These are phyloP conservation scores for Phytophthora ohioensis DNA, from an alignment of 352 stramenopile species.

Conservation along the genomic window DNA sequence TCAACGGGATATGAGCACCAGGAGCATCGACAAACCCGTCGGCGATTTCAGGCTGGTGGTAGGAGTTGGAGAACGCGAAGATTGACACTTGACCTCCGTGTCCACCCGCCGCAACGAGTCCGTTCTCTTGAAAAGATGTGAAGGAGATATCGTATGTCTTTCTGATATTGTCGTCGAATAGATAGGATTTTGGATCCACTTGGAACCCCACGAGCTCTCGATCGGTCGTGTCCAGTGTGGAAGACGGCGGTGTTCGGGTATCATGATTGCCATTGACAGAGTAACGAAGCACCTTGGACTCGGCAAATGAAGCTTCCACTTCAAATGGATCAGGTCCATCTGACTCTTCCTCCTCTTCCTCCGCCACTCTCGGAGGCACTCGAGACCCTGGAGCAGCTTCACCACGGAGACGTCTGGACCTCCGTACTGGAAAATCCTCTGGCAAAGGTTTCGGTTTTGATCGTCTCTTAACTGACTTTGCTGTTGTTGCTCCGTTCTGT, in stretches of 20 bases:
- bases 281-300: conserved; percentile 48
- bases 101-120: conserved; percentile 49
- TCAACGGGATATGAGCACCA: conserved; percentile 40
- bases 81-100: conserved; percentile 63
- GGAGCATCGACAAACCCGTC: conserved; percentile 23
- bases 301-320: conserved; percentile 37
- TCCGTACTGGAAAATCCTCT: conserved; percentile 28
- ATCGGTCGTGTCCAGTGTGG: not conserved
- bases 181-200: conserved; percentile 23
- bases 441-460: conserved; percentile 14
- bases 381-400: conserved; percentile 16
- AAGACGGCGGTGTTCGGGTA: not conserved
- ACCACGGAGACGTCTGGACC: conserved; percentile 49
- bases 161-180: conserved; percentile 47
- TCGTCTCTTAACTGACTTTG: not conserved
- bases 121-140: conserved; percentile 47
- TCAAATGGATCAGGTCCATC: conserved; percentile 19
- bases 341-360: conserved; percentile 4
- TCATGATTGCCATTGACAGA: conserved; percentile 23
- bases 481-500: not conserved
- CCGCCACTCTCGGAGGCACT: not conserved
- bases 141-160: conserved; percentile 62
- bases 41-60: conserved; percentile 14
- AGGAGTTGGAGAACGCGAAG: conserved; percentile 33
- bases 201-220: conserved; percentile 34